phyloP scores from a whole-genome alignment of 2,329 filamentous ascomycete genomes.

The Pyrenophora seminiperda region DNA sequence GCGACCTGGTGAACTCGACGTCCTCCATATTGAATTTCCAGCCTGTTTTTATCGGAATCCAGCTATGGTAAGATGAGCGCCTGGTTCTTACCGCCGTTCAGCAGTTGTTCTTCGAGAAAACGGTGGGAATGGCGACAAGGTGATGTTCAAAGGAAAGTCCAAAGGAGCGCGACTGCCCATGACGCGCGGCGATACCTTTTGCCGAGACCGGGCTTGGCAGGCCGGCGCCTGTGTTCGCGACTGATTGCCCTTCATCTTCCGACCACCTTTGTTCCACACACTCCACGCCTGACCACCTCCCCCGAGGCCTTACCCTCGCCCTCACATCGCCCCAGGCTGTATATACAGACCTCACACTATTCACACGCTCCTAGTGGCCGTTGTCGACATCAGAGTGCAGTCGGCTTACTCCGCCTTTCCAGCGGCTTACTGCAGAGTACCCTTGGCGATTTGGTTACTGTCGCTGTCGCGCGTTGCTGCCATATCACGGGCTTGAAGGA shows the following conservation, averaged over 20 bases:
- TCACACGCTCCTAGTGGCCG: not conserved
- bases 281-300: constrained; percentile 12
- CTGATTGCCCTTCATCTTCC: constrained; percentile 4
- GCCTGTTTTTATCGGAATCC: not conserved
- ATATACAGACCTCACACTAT: too few relatives aligned
- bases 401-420: constrained; percentile 1
- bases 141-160: constrained; percentile 17
- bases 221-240: constrained; percentile 3
- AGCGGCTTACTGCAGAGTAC: constrained; percentile 10
- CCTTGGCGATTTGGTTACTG: constrained; percentile 8
- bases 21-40: constrained; percentile 47
- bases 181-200: constrained; percentile 28
- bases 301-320: constrained; percentile 9
- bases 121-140: constrained; percentile 12
- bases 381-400: not conserved
- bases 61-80: not conserved
- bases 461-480: constrained; percentile 26
- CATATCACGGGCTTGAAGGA: constrained; percentile 36
- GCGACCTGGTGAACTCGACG: constrained; percentile 47
- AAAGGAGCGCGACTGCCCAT: constrained; percentile 29
- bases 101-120: not conserved
- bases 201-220: constrained; percentile 21
- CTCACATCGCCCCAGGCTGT: not conserved
- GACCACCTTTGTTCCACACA: constrained; percentile 9
- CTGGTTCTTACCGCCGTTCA: not conserved